phyloP scores from a whole-genome alignment of 805 yeast species.

The Novakomyces olei region DNA sequence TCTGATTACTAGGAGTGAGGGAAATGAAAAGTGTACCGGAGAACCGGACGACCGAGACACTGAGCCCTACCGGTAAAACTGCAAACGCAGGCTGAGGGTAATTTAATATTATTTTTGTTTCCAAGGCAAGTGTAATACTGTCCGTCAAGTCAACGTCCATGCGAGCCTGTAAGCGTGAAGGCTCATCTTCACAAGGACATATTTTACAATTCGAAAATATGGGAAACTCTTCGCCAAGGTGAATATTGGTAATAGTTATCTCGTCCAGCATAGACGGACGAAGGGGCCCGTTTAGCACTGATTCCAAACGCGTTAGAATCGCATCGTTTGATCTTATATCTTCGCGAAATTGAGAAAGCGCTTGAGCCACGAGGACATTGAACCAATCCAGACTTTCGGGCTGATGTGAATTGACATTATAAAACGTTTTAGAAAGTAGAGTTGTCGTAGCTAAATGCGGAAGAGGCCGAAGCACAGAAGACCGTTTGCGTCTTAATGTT shows the following conservation, averaged over 20 bases:
- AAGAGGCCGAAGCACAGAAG: slow-evolving; percentile 10
- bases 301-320: slow-evolving; percentile 56
- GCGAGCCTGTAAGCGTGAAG: slow-evolving; percentile 46
- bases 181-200: slow-evolving; percentile 30
- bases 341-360: slow-evolving; percentile 63
- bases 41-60: slow-evolving; percentile 75
- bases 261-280: slow-evolving; percentile 65
- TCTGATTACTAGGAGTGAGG: not conserved
- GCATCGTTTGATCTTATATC: slow-evolving; percentile 75
- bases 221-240: slow-evolving; percentile 88
- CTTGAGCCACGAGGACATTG: slow-evolving; percentile 80
- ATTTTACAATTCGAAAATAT: slow-evolving; percentile 85
- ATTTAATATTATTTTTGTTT: slow-evolving; percentile 55
- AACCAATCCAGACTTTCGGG: slow-evolving; percentile 95
- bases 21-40: slow-evolving; percentile 30
- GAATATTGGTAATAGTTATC: slow-evolving; percentile 63
- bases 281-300: slow-evolving; percentile 34
- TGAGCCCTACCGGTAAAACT: slow-evolving; percentile 58
- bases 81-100: slow-evolving; percentile 72
- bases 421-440: slow-evolving; percentile 75
- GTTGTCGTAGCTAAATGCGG: slow-evolving; percentile 13
- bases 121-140: slow-evolving; percentile 65
- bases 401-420: slow-evolving; percentile 67
- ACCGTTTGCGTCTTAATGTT: not conserved
- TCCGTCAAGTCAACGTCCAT: slow-evolving; percentile 81